Evolutionary conservation across 108 stramenopile genomes (phyloP), one percentile per base, ranked within the genome.

Genomic region (Licmophora abbreviata): DNA sequence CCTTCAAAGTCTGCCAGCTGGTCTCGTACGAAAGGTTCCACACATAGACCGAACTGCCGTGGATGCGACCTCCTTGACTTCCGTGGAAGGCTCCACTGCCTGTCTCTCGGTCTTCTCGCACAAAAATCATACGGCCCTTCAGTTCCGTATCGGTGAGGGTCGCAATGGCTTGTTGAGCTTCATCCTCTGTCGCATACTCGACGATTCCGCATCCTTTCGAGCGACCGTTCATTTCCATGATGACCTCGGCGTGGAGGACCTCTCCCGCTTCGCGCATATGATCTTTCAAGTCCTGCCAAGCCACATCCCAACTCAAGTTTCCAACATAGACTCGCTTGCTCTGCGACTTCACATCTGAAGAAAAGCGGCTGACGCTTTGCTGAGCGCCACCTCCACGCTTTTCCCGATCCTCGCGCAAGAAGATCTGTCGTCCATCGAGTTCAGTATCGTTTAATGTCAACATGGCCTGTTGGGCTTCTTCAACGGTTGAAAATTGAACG

Each of bases 181-280:
- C 93, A 21, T 76, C 85, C n/a, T 69, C 69, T 8, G 71, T 85
- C 0, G 60, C 69, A 57, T 74, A 97, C 54, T 94, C 93, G 22
- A 97, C 96, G 47, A 94, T 83, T 1, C 88, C 96, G 55, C 84
- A 95, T 25, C 96, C 95, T 56, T 88, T 92, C 29, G 83, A 88
- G 7, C 89, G 79, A 15, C 94, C 93, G 37, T 83, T 83, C 44
- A 65, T 64, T 31, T 78, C 86, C 33, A 61, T 76, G 58, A 95
- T 85, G 38, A 98, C 60, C 57, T 93, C 88, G 20, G 88, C 95
- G 70, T 82, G 71, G 0, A 66, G 54, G 2, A 94, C 93, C 25
- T 82, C 76, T 2, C 93, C 93, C 29, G 81, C 87, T 7, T 60
- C 27, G 29, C 64, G 59, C 94, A 95, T 95, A 74, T 94, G 93